Evolutionary conservation across 2,329 filamentous ascomycete species (phyloP).

Genomic region (Claviceps sp.): DNA sequence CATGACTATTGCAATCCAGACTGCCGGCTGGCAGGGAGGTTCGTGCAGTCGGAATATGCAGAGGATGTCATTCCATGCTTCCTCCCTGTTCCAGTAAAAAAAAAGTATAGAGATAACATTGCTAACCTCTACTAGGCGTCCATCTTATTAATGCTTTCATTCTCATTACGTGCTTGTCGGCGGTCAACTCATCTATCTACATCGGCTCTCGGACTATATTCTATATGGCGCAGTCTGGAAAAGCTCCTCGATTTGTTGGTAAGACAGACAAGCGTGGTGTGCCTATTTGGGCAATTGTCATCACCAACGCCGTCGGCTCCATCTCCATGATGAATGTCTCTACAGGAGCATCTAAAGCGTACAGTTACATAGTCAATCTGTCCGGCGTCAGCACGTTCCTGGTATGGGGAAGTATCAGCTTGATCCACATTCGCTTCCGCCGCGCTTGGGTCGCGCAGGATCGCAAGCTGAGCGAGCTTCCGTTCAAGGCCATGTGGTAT

Average conservation of each 20-base stretch:
- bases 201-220: conserved; percentile 62
- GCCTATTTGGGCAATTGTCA: conserved; percentile 45
- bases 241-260: conserved; percentile 56
- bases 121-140: conserved; percentile 25
- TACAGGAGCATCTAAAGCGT: conserved; percentile 51
- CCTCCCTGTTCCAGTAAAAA: background rate
- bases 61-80: background rate
- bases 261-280: conserved; percentile 53
- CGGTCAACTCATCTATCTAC: conserved; percentile 65
- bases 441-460: conserved; percentile 47
- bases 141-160: conserved; percentile 71
- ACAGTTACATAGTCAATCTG: conserved; percentile 56
- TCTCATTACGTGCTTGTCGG: conserved; percentile 56
- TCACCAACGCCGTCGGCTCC: conserved; percentile 58
- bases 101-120: background rate
- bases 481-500: conserved; percentile 40
- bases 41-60: conserved; percentile 3
- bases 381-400: conserved; percentile 58
- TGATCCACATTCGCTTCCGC: conserved; percentile 61
- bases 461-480: conserved; percentile 37
- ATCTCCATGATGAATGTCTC: conserved; percentile 65
- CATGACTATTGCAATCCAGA: conserved; percentile 62
- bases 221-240: conserved; percentile 61
- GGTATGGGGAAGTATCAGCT: conserved; percentile 57
- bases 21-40: conserved; percentile 58